Evolutionary conservation across 208 protist genomes (phyloP), one percentile per base, ranked within the genome.

Genomic region (Crithidia expoeki): DNA sequence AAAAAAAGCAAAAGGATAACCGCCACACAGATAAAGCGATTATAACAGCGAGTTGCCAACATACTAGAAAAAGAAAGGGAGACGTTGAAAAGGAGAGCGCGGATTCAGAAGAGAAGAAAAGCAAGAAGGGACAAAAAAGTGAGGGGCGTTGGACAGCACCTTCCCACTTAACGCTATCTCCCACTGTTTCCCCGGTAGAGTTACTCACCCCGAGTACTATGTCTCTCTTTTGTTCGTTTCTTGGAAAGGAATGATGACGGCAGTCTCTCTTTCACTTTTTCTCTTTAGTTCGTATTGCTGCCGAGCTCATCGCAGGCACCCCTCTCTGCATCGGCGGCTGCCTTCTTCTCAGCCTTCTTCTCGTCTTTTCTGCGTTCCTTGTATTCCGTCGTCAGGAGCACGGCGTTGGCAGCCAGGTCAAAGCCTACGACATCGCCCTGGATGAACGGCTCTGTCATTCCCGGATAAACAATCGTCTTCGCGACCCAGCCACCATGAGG

Each of bases 381-480:
- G 59, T 86, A 84, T 79, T 87, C 83, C 10, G 72, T 77, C 30
- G 86, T 88, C 30, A 89, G 80, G 69, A 83, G 64, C 52, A 89
- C 74, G 40, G 83, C 79, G 62, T 86, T 77, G 52, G 85, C 76
- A 49, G 68, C 71, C 27, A 73, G 77, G 50, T 87, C 73, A 67
- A 86, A 83, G 61, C 86, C 86, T 21, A 75, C 74, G 33, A 88
- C 53, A 5, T 81, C 58, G n/a, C 90, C 90, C 72, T 90, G 69
- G 59, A 95, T 77, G 52, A 95, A 93, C 52, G 74, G 53, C 58
- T 79, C 73, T 42, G 85, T 93, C 51, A 58, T 30, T 46, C 68
- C 34, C 0, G 90, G 90, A 51, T 86, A 81, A 19, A 95, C 85
- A 27, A 92, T 75, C 10, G 69, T 69, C 61, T 77, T 88, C 23